A percentile compares a stretch with the other conserved stretches of the same genome.
phyloP scores from a whole-genome alignment of 371 early-diverging fungal genomes.

The Furculomyces boomerangus region DNA sequence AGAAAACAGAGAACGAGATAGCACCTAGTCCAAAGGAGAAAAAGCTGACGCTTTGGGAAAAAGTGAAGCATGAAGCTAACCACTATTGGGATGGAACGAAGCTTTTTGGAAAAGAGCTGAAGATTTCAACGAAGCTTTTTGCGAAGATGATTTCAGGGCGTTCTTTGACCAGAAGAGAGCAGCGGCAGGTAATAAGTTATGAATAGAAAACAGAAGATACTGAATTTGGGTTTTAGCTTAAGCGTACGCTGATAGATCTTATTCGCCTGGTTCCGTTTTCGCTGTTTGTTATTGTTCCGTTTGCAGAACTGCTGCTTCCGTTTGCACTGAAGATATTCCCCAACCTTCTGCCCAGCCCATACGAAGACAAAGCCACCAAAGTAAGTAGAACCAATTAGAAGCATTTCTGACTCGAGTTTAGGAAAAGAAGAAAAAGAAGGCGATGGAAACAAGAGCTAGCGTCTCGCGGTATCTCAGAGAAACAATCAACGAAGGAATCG shows the following conservation, averaged over 20 bases:
- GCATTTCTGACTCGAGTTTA: constrained; percentile 7
- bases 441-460: constrained; percentile 74
- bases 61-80: constrained; percentile 72
- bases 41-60: constrained; percentile 52
- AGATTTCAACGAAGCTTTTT: constrained; percentile 66
- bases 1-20: too few relatives aligned
- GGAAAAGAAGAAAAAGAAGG: constrained; percentile 80
- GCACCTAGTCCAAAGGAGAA: constrained; percentile 3
- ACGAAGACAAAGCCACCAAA: constrained; percentile 53
- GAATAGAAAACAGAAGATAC: constrained; percentile 13
- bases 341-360: constrained; percentile 91
- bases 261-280: constrained; percentile 81
- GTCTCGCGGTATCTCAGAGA: constrained; percentile 90
- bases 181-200: constrained; percentile 42
- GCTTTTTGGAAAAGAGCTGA: constrained; percentile 73
- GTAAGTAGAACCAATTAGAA: constrained; percentile 22
- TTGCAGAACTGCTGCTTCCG: constrained; percentile 84
- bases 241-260: constrained; percentile 74
- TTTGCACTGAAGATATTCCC: constrained; percentile 88
- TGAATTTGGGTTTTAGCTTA: constrained; percentile 27
- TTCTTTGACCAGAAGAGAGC: constrained; percentile 72
- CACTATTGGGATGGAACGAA: constrained; percentile 95
- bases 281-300: constrained; percentile 82
- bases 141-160: constrained; percentile 56
- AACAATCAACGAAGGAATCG: constrained; percentile 69